These are phyloP conservation scores for Boletellus emodensis DNA, from an alignment of 768 basidiomycete genomes.

Conservation along the genomic window DNA sequence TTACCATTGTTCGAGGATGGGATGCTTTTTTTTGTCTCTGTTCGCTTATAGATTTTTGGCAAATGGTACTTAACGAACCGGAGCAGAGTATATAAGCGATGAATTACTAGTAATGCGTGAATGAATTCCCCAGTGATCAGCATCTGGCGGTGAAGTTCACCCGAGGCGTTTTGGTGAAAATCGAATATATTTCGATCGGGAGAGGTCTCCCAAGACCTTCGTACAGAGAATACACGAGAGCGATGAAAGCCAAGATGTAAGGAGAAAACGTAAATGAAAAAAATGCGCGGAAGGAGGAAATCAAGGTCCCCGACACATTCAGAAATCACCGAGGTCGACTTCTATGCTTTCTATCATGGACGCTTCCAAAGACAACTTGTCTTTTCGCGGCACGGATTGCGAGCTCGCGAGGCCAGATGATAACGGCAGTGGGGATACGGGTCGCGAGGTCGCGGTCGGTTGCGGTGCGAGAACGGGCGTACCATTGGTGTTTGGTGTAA, in stretches of 20 bases:
- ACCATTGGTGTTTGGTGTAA: conserved; percentile 49
- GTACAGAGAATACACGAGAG: neutral
- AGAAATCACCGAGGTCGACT: conserved; percentile 79
- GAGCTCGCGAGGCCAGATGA: conserved; percentile 21
- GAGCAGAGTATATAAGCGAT: neutral
- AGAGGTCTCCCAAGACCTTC: neutral
- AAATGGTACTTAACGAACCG: neutral
- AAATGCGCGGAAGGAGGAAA: neutral
- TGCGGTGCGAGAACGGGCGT: conserved; percentile 37
- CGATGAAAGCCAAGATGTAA: neutral
- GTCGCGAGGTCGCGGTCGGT: conserved; percentile 26
- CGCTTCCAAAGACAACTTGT: conserved; percentile 47
- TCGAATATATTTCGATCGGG: neutral
- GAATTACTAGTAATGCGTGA: neutral
- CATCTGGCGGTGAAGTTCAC: no score
- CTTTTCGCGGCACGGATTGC: conserved; percentile 22
- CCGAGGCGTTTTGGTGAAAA: neutral
- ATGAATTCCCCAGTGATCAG: neutral
- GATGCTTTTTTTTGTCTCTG: neutral
- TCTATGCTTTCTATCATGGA: conserved; percentile 64
- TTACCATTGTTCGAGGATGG: neutral
- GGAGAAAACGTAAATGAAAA: neutral
- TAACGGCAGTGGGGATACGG: conserved; percentile 34
- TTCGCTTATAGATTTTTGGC: neutral
- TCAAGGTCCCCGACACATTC: conserved; percentile 8